phyloP scores from a whole-genome alignment of 768 basidiomycete genomes.

The Saitozyma podzolica region DNA sequence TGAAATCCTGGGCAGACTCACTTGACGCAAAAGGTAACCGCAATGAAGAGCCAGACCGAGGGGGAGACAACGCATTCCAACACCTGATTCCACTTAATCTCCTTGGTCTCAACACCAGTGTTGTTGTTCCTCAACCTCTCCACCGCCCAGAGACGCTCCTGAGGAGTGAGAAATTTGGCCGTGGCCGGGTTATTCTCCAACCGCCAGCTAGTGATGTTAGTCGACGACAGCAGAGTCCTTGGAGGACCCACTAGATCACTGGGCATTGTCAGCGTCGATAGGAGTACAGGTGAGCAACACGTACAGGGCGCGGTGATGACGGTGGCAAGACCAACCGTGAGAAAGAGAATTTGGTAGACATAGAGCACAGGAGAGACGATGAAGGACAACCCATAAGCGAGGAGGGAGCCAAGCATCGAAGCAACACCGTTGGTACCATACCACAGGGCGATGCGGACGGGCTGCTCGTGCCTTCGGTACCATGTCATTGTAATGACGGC shows the following conservation, averaged over 20 bases:
- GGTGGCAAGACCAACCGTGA: slow-evolving; percentile 28
- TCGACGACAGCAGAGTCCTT: too few relatives aligned
- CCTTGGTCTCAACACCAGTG: too few relatives aligned
- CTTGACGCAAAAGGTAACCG: slow-evolving; percentile 52
- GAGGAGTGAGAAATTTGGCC: too few relatives aligned
- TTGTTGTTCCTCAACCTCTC: too few relatives aligned
- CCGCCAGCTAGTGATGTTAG: too few relatives aligned
- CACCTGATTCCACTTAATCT: slow-evolving; percentile 28
- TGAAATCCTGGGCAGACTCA: not conserved
- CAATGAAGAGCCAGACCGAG: slow-evolving; percentile 56
- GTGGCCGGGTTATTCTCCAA: too few relatives aligned
- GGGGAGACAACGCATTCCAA: slow-evolving; percentile 45
- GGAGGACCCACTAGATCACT: too few relatives aligned
- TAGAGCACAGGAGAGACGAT: slow-evolving; percentile 34
- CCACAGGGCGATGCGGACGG: slow-evolving; percentile 57
- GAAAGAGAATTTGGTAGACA: slow-evolving; percentile 36
- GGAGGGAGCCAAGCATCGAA: slow-evolving; percentile 56
- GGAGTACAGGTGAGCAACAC: too few relatives aligned
- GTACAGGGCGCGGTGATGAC: slow-evolving; percentile 18
- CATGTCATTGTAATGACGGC: slow-evolving; percentile 30
- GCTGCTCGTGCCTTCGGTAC: slow-evolving; percentile 58
- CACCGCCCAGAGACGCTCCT: too few relatives aligned
- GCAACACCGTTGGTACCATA: slow-evolving; percentile 56
- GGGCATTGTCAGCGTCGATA: too few relatives aligned
- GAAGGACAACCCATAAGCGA: slow-evolving; percentile 57